Base-by-base conservation (phyloP, 345 rosid genomes). In the Pugionium cornutum region DNA sequence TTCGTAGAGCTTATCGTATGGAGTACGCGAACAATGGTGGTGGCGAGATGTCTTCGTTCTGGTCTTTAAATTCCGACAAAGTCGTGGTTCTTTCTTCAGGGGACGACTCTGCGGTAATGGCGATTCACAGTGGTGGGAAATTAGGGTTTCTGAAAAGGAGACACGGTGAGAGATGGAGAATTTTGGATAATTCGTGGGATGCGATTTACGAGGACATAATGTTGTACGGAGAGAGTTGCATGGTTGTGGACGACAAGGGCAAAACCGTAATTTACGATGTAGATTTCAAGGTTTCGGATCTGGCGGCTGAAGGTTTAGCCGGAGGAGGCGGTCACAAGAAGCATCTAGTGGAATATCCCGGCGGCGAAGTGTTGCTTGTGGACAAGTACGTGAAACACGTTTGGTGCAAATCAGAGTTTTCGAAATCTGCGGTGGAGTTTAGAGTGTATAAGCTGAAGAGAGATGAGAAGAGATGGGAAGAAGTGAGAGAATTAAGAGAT, bases 41-140 rank as follows among this genome's bases (percentile, higher is more conserved):
- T 18, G 67, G 72, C 2, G 62, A 66, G 9, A 30, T n/a, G 3
- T 39, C 56, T 4, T 25, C 6, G 45, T 73, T 66, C 67, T 73
- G 76, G 72, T 73, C 76, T 10, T 2, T 73, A 2, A 37, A 34
- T 4, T 66, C 76, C 8, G 77, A 66, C 3, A 73, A 66, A 39
- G 77, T 66, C 1, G 72, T 66, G 37, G 4, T 66, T 53, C 32
- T 66, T 5, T 58, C 72, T 45, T 54, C 73, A 53, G 48, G 41
- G 28, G 57, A 46, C 44, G 40, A 25, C 3, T 59, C 67, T 0
- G 73, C 77, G 10, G 6, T 74, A 28, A 48, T 74, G 53, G 77
- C 74, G 4, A 67, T 74, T 41, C 77, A 74, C 58, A 74, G 73
- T 34, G 77, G 77, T 1, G 74, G 74, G 9, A 74, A 67, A 55